Evolutionary conservation across 2,329 filamentous ascomycete genomes (phyloP).

Genomic region (Drechslerella dactyloides): DNA sequence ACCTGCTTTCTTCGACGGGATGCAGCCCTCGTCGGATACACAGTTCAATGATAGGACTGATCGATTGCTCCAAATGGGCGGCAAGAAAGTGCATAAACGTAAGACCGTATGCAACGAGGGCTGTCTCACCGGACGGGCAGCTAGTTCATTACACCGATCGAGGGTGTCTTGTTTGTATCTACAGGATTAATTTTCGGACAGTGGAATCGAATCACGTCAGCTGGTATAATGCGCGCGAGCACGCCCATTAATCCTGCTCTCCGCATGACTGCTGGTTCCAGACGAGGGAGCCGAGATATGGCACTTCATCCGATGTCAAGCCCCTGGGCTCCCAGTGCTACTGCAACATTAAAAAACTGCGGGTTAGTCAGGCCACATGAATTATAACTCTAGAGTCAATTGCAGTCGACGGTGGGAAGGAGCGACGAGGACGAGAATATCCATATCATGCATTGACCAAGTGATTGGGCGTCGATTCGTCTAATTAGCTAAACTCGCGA

Average conservation of each 20-base stretch:
- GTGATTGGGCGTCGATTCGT: background rate
- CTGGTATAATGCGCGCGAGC: too few relatives aligned
- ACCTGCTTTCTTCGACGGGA: background rate
- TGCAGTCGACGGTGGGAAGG: too few relatives aligned
- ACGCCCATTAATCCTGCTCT: too few relatives aligned
- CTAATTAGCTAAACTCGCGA: slow-evolving; percentile 51
- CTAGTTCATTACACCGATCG: too few relatives aligned
- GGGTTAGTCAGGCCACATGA: background rate
- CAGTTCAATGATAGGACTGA: too few relatives aligned
- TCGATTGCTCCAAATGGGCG: too few relatives aligned
- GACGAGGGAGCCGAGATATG: background rate
- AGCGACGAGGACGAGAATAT: too few relatives aligned
- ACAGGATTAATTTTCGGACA: too few relatives aligned
- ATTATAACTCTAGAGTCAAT: background rate
- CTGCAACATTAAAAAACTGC: background rate
- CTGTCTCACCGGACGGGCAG: background rate
- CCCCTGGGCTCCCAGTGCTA: background rate
- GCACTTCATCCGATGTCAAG: background rate
- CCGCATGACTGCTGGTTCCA: background rate
- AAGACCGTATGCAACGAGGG: background rate
- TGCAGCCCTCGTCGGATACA: too few relatives aligned
- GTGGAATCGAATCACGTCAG: too few relatives aligned
- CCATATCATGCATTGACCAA: background rate
- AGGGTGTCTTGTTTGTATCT: too few relatives aligned
- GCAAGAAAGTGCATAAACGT: background rate